These are phyloP conservation scores for Ganoderma multipileum DNA, from an alignment of 1,284 basidiomycete species.

Conservation along the genomic window DNA sequence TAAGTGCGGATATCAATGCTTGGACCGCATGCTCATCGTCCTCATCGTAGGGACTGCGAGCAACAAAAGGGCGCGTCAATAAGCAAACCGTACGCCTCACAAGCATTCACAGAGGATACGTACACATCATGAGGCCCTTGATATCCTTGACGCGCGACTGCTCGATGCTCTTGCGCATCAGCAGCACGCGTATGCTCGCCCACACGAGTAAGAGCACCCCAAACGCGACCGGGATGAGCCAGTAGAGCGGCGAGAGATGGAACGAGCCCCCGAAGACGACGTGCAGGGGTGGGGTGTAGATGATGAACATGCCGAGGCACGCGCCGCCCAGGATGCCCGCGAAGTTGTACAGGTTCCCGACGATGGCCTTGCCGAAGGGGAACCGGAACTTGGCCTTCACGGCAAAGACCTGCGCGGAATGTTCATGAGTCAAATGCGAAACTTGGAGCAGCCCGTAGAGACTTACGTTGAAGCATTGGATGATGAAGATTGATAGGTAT, in stretches of 20 bases:
- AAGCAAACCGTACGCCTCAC: background rate
- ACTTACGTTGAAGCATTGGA: constrained; percentile 72
- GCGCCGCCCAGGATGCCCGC: constrained; percentile 68
- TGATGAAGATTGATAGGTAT: constrained; percentile 72
- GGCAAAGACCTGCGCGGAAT: constrained; percentile 58
- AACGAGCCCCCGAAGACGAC: constrained; percentile 70
- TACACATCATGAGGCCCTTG: constrained; percentile 73
- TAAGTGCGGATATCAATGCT: constrained; percentile 33
- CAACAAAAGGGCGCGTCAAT: background rate
- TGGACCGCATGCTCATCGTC: constrained; percentile 68
- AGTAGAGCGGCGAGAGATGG: constrained; percentile 67
- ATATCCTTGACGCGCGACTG: constrained; percentile 67
- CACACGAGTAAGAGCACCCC: constrained; percentile 65
- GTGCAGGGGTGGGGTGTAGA: constrained; percentile 73
- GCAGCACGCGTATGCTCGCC: constrained; percentile 63
- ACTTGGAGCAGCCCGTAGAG: background rate
- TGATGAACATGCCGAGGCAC: constrained; percentile 68
- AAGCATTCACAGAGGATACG: constrained; percentile 37
- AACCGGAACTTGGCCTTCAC: constrained; percentile 70
- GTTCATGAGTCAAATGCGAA: background rate
- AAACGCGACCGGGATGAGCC: constrained; percentile 70
- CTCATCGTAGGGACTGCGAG: constrained; percentile 67
- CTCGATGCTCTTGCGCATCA: constrained; percentile 62
- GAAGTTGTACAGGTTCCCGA: constrained; percentile 72
- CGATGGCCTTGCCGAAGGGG: constrained; percentile 63